A percentile compares a stretch with the other conserved stretches of the same genome.
These are phyloP conservation scores for Centrapalus pauciflorus DNA, from an alignment of 129 eudicot genomes.

Conservation along the genomic window DNA sequence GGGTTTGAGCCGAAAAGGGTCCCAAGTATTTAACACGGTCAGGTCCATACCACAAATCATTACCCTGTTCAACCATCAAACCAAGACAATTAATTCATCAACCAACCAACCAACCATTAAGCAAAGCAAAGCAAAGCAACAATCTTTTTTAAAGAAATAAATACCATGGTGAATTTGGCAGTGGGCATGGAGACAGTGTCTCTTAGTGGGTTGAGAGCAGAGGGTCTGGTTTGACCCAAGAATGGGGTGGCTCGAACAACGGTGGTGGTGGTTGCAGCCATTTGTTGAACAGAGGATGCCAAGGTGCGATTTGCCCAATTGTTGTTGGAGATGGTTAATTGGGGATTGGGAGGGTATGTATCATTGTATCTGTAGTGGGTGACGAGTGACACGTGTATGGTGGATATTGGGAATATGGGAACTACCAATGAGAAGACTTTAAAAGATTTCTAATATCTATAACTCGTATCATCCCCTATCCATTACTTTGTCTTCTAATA, in stretches of 20 bases:
- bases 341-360: conserved; percentile 24
- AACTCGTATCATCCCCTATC: conserved; percentile 45
- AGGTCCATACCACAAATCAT: conserved; percentile 84
- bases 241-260: conserved; percentile 62
- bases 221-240: conserved; percentile 56
- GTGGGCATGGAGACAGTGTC: conserved; percentile 54
- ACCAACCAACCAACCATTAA: too few species aligned
- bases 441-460: conserved; percentile 53
- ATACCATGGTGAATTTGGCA: conserved; percentile 63
- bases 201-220: conserved; percentile 48
- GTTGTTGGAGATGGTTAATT: conserved; percentile 2
- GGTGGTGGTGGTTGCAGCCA: conserved; percentile 59
- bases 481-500: conserved; percentile 25
- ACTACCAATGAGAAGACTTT: conserved; percentile 47
- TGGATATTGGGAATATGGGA: conserved; percentile 24
- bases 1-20: conserved; percentile 85
- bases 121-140: too few species aligned
- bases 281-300: conserved; percentile 3
- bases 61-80: conserved; percentile 27
- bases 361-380: too few species aligned
- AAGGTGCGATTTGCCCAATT: background rate
- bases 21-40: conserved; percentile 90
- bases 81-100: too few species aligned
- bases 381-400: conserved; percentile 35
- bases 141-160: background rate